Evolutionary conservation across 805 yeast species (phyloP), one percentile per base, ranked within the genome.

Genomic region (Schizosaccharomyces osmophilus): DNA sequence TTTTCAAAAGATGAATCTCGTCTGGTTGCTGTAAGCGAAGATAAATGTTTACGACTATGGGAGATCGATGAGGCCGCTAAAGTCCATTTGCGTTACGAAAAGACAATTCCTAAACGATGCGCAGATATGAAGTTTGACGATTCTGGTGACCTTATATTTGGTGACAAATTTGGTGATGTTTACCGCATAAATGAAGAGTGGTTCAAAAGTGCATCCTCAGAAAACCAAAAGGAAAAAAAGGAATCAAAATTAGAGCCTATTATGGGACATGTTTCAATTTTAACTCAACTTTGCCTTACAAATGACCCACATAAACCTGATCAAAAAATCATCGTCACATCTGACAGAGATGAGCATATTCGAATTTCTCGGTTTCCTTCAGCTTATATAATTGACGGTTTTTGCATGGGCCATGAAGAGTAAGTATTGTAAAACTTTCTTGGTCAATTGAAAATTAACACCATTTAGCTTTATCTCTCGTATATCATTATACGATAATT

Each of bases 121-220:
- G 31, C 57, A 17, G 57, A 22, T 29, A 17, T 51, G 36, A 17
- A 29, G 11, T 51, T 22, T 29, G 8, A 22, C 19, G 57, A 29
- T 17, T 24, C 31, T 17, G 32, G 32, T 29, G 57, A 51, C 6
- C 71, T 89, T 6, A 70, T 87, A 2, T 78, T 89, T 29, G 96
- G 95, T 24, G 98, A 93, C 71, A 93, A 93, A 73, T 93, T 90
- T 69, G 98, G 98, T 59, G 99, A 93, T 72, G 96, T 88, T 5
- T 93, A 86, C 70, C 70, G 77, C 1, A 74, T 87, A 48, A 73
- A 77, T 1, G 72, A 81, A 36, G 73, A 73, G 9, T 51, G 57
- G 57, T 51, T 51, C 26, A 36, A 36, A 36, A 36, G 15, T 11
- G 17, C 13, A 2, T 36, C 41, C 41, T 36, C 41, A 4, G 41